These are phyloP conservation scores for Backusella morwellensis DNA, from an alignment of 192 early-diverging fungal genomes.

Conservation along the genomic window DNA sequence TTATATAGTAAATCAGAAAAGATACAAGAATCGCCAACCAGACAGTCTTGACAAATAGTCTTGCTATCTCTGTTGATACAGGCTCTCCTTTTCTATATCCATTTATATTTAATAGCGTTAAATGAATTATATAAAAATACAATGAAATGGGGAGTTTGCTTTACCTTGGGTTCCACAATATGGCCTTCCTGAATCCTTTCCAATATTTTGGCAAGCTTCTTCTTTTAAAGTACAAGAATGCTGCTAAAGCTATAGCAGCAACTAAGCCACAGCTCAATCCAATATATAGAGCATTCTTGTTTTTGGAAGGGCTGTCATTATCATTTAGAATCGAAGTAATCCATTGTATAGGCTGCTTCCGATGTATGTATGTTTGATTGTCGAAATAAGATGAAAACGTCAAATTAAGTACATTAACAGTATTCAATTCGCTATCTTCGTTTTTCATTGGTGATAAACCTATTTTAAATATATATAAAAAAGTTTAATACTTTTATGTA, in stretches of 20 bases:
- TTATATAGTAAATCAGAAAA: neutral
- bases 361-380: neutral
- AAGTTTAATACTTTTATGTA: neutral
- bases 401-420: neutral
- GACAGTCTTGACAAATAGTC: neutral
- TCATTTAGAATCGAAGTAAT: neutral
- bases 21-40: neutral
- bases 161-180: constrained; percentile 3
- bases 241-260: neutral
- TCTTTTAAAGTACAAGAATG: neutral
- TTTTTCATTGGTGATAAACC: neutral
- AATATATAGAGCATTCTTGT: neutral
- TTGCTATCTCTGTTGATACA: neutral
- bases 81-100: constrained; percentile 1
- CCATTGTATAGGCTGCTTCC: neutral
- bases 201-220: neutral
- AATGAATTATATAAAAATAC: too few species aligned
- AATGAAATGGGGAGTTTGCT: too few species aligned
- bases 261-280: neutral
- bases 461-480: neutral
- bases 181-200: neutral
- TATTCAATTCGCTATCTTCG: neutral
- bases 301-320: neutral
- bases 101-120: neutral
- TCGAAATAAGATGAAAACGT: neutral